A percentile compares a stretch with the other conserved stretches of the same genome.
These are phyloP conservation scores for Saitozyma podzolica DNA, from an alignment of 768 basidiomycete species.

Conservation along the genomic window DNA sequence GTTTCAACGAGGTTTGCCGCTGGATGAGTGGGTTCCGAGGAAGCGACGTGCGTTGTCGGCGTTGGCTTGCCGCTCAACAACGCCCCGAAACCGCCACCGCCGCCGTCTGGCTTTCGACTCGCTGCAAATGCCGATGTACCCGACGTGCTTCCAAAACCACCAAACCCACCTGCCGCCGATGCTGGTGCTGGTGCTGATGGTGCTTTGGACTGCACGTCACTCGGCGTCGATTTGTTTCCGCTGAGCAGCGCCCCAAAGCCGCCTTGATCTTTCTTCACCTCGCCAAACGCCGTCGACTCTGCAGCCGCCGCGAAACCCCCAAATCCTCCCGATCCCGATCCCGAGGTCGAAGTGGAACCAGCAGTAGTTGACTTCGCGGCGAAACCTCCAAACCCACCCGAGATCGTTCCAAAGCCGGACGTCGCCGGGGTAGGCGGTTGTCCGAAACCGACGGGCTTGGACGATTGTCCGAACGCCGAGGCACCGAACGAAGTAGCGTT, in stretches of 20 bases:
- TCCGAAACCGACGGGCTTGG: slow-evolving; percentile 34
- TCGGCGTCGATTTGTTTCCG: neutral
- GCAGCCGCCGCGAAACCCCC: slow-evolving; percentile 10
- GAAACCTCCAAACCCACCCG: slow-evolving; percentile 41
- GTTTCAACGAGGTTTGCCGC: no score
- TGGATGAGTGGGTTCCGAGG: no score
- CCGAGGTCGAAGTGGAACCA: neutral
- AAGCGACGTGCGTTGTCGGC: no score
- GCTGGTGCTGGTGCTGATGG: no score
- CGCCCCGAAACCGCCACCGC: slow-evolving; percentile 17
- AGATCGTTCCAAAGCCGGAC: slow-evolving; percentile 24
- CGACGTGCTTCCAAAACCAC: neutral
- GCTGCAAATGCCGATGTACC: neutral
- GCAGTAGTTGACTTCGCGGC: slow-evolving; percentile 22
- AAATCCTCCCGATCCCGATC: slow-evolving; percentile 16
- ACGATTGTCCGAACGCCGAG: slow-evolving; percentile 54
- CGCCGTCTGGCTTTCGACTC: neutral
- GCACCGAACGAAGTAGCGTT: slow-evolving; percentile 29
- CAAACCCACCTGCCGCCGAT: neutral
- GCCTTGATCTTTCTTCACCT: neutral
- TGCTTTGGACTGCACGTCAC: no score
- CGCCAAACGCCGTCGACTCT: neutral
- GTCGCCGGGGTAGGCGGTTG: slow-evolving; percentile 17
- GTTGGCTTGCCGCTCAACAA: neutral
- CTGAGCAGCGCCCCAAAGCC: neutral